phyloP scores from a whole-genome alignment of 2,329 filamentous ascomycete genomes.

The Paecilomyces sp. region DNA sequence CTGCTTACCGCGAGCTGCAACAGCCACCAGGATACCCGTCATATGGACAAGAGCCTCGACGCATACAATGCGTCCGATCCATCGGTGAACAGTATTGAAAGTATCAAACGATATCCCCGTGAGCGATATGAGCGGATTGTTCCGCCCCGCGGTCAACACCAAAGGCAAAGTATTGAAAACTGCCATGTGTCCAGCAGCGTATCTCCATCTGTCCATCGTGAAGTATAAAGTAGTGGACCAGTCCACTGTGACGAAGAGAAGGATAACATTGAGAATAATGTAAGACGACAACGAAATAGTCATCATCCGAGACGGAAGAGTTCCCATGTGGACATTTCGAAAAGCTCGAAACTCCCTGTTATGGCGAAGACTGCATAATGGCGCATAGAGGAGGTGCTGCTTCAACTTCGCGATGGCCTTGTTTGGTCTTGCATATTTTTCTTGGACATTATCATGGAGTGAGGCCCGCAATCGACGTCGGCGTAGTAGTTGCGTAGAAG shows the following conservation, averaged over 20 bases:
- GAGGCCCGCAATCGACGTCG: conserved; percentile 15
- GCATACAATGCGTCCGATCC: conserved; percentile 67
- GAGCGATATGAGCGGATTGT: conserved; percentile 77
- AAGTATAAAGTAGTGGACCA: conserved; percentile 22
- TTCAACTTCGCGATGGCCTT: conserved; percentile 21
- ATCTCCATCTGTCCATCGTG: conserved; percentile 52
- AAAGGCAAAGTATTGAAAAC: conserved; percentile 83
- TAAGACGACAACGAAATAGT: conserved; percentile 60
- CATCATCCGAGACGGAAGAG: conserved; percentile 66
- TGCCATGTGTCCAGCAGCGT: conserved; percentile 72
- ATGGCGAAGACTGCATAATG: conserved; percentile 63
- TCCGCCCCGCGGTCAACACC: conserved; percentile 77
- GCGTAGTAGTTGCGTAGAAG: conserved; percentile 15
- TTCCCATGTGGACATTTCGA: conserved; percentile 60
- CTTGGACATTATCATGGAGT: conserved; percentile 14
- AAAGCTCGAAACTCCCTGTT: conserved; percentile 63
- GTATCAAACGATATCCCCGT: conserved; percentile 86
- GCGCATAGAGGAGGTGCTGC: conserved; percentile 47
- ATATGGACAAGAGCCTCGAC: conserved; percentile 64
- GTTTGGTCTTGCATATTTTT: conserved; percentile 9
- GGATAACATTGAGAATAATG: conserved; percentile 62
- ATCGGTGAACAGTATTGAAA: conserved; percentile 82
- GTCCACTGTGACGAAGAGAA: conserved; percentile 46
- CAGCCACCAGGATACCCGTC: conserved; percentile 14
- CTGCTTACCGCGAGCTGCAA: conserved; percentile 8